These are phyloP conservation scores for Cryphonectria japonica DNA, from an alignment of 2,329 filamentous ascomycete genomes.

Conservation along the genomic window DNA sequence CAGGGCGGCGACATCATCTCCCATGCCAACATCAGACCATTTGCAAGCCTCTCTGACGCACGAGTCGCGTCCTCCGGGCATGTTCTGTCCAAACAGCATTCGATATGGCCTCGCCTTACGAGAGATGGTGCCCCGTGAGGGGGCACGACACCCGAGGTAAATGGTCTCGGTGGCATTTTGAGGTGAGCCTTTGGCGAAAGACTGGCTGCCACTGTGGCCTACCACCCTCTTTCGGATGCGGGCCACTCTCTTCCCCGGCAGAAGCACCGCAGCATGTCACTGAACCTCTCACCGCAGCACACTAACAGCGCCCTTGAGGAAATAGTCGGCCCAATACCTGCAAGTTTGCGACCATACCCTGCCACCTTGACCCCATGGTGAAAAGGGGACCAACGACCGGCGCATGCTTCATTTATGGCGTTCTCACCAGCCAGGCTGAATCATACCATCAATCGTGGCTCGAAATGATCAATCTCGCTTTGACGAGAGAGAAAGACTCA, in stretches of 20 bases:
- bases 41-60: slow-evolving; percentile 12
- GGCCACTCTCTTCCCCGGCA: not conserved
- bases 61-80: not conserved
- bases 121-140: not conserved
- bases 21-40: not conserved
- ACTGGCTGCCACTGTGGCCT: not conserved
- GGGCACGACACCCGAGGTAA: not conserved
- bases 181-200: not conserved
- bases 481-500: not conserved
- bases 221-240: not conserved
- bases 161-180: not conserved
- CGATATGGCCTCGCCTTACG: not conserved
- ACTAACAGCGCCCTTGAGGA: not conserved
- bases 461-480: not conserved
- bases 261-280: not conserved
- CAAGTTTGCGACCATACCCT: not conserved
- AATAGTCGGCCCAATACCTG: not conserved
- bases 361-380: not conserved
- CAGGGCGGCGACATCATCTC: not conserved
- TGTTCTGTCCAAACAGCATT: not conserved
- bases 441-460: not conserved
- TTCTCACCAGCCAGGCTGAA: not conserved
- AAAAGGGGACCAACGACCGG: not conserved
- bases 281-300: not conserved
- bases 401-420: not conserved